A percentile compares a stretch with the other conserved stretches of the same genome.
These are phyloP conservation scores for Trametes villosa DNA, from an alignment of 768 basidiomycete species.

Conservation along the genomic window DNA sequence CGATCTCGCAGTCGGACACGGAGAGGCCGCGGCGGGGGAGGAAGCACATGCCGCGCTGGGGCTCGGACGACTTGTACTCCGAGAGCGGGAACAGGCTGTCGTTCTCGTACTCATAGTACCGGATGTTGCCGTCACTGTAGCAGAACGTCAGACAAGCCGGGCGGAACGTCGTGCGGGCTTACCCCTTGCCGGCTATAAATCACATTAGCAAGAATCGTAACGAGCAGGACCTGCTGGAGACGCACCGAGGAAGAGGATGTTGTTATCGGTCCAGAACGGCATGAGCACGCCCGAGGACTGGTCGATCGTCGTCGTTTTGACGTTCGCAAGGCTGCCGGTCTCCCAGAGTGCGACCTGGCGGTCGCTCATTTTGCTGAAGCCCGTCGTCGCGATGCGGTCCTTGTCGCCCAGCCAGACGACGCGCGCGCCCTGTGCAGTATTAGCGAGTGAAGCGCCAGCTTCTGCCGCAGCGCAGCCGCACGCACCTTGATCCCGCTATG, in stretches of 20 bases:
- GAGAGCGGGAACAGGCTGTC: slow-evolving; percentile 77
- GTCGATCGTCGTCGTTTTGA: slow-evolving; percentile 83
- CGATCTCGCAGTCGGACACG: slow-evolving; percentile 93
- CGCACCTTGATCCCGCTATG: slow-evolving; percentile 84
- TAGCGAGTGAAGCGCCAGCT: not conserved
- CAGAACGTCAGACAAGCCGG: not conserved
- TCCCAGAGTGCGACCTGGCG: slow-evolving; percentile 93
- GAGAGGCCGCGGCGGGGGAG: slow-evolving; percentile 89
- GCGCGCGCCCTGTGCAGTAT: slow-evolving; percentile 61
- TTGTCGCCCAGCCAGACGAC: slow-evolving; percentile 90
- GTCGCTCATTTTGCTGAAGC: slow-evolving; percentile 97
- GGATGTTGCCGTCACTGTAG: slow-evolving; percentile 89
- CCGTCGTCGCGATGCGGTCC: slow-evolving; percentile 91
- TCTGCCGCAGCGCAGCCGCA: not conserved
- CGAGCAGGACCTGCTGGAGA: slow-evolving; percentile 10
- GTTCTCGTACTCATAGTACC: slow-evolving; percentile 95
- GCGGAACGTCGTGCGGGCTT: slow-evolving; percentile 20
- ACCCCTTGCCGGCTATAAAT: slow-evolving; percentile 84
- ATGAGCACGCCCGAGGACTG: slow-evolving; percentile 93
- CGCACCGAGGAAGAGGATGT: slow-evolving; percentile 81
- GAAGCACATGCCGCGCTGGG: slow-evolving; percentile 98
- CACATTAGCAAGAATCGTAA: not conserved
- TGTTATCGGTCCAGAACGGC: slow-evolving; percentile 98
- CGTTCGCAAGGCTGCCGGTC: slow-evolving; percentile 67
- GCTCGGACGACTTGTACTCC: slow-evolving; percentile 89